A percentile compares a stretch with the other conserved stretches of the same genome.
Evolutionary conservation across 306 rosid species (phyloP).

Genomic region (Lathyrus tuberosus): DNA sequence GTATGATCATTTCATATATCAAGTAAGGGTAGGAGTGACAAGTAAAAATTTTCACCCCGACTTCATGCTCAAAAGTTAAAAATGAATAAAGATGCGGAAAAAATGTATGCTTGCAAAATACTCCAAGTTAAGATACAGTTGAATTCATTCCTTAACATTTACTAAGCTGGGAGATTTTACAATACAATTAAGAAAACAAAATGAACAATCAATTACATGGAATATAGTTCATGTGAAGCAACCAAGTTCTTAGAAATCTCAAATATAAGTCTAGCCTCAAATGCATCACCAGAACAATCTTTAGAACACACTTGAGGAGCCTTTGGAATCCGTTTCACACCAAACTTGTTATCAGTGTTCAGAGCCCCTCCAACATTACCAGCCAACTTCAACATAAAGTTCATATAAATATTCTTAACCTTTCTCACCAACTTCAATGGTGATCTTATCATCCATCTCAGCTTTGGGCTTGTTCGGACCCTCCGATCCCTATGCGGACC

Average conservation of each 20-base stretch:
- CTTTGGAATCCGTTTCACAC: constrained; percentile 34
- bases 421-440: too few species aligned
- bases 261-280: constrained; percentile 50
- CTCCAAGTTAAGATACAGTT: background rate
- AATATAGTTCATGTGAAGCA: constrained; percentile 43
- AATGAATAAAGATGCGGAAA: too few species aligned
- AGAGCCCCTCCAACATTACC: constrained; percentile 22
- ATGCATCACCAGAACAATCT: constrained; percentile 40
- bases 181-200: background rate
- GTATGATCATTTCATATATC: too few species aligned
- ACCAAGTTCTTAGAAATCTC: constrained; percentile 57
- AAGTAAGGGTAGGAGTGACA: too few species aligned
- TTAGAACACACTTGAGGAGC: background rate
- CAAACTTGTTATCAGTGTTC: constrained; percentile 25
- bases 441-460: constrained; percentile 41
- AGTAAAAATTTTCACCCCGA: too few species aligned
- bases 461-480: constrained; percentile 42
- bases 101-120: too few species aligned
- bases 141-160: background rate
- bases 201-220: background rate
- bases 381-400: constrained; percentile 44
- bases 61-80: too few species aligned
- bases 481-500: constrained; percentile 42
- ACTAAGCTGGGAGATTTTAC: background rate
- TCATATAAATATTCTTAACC: too few species aligned